Percentiles rank a stretch among this genome's conserved stretches.
These are phyloP conservation scores for Corchorus capsularis DNA, from an alignment of 345 rosid species.

Conservation along the genomic window DNA sequence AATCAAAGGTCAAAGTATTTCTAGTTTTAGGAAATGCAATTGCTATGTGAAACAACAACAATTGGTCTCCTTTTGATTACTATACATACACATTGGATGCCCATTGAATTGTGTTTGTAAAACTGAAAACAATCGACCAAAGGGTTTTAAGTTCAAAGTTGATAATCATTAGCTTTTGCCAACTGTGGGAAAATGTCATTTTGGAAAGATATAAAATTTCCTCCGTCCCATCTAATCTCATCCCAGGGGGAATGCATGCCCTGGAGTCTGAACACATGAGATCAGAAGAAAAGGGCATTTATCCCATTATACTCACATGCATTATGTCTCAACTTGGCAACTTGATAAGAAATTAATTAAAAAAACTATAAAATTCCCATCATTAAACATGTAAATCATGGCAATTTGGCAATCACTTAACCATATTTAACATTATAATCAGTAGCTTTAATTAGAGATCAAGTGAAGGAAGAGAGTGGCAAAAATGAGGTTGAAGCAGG, in stretches of 20 bases:
- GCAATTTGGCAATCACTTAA: not conserved
- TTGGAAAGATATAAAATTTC: not conserved
- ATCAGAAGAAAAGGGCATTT: slow-evolving; percentile 6
- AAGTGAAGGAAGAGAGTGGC: not conserved
- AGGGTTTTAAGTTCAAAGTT: not conserved
- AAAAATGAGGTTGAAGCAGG: not conserved
- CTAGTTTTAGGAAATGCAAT: not conserved
- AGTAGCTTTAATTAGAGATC: no score
- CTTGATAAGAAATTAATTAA: not conserved
- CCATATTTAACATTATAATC: no score
- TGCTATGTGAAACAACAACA: not conserved
- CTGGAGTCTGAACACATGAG: not conserved
- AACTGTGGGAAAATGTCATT: not conserved
- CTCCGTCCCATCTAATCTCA: not conserved
- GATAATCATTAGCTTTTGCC: not conserved
- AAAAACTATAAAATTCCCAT: no score
- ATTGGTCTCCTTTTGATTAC: not conserved
- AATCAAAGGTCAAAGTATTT: not conserved
- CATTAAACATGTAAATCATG: not conserved
- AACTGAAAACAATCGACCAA: not conserved
- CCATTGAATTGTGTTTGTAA: not conserved
- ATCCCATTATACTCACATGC: slow-evolving; percentile 10
- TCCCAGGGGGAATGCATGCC: not conserved
- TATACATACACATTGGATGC: not conserved
- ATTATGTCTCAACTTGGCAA: slow-evolving; percentile 10